A percentile compares a stretch with the other conserved stretches of the same genome.
Conservation (phyloP, 768 basidiomycete genomes). For the Leucocoprinus leucothites region DNA sequence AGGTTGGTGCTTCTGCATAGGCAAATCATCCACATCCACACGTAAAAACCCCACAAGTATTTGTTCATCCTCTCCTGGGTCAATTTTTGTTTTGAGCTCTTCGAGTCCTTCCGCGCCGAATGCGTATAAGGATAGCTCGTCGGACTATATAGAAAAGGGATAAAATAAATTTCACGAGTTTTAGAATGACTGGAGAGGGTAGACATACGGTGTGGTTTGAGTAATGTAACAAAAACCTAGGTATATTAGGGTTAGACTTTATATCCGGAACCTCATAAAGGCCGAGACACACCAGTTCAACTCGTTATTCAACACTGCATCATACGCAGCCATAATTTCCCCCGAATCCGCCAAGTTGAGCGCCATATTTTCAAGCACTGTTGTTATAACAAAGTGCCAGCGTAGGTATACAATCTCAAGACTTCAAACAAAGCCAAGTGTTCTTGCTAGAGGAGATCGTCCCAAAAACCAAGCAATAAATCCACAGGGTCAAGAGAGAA, state of each 20-base stretch:
- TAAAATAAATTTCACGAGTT: background rate
- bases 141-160: conserved; percentile 24
- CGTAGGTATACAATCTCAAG: too few relatives aligned
- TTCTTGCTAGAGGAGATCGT: too few relatives aligned
- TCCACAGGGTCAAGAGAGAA: background rate
- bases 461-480: background rate
- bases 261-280: too few relatives aligned
- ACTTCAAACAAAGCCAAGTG: too few relatives aligned
- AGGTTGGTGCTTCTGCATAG: too few relatives aligned
- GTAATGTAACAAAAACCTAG: conserved; percentile 26
- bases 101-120: conserved; percentile 39
- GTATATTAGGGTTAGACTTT: background rate
- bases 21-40: conserved; percentile 3
- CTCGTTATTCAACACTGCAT: conserved; percentile 9
- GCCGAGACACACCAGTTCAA: conserved; percentile 13
- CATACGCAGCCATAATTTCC: conserved; percentile 9
- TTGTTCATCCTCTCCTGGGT: conserved; percentile 27
- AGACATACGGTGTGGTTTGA: conserved; percentile 16
- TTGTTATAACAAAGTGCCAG: too few relatives aligned
- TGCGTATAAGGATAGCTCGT: conserved; percentile 37
- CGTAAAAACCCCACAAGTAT: conserved; percentile 47
- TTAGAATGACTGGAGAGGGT: too few relatives aligned
- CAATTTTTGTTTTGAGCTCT: conserved; percentile 42
- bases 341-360: conserved; percentile 4
- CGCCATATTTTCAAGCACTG: conserved; percentile 9